Evolutionary conservation across 768 basidiomycete genomes (phyloP).

Genomic region (Pulveroboletus ravenelii): DNA sequence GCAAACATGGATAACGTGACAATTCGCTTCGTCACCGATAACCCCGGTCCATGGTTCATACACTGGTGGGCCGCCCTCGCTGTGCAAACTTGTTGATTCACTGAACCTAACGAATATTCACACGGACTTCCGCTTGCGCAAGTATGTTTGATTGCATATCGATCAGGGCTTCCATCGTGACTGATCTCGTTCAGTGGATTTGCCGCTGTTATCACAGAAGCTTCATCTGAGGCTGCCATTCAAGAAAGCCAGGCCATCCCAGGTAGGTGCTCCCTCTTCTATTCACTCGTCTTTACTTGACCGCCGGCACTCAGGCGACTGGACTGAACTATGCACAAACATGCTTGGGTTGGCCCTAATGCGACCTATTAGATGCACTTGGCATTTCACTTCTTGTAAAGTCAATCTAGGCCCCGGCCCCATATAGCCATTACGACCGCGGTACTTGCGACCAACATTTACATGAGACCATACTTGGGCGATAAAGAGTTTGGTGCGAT

Average conservation of each 20-base stretch:
- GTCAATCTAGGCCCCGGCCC: neutral
- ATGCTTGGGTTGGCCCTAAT: neutral
- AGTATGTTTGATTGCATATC: constrained; percentile 8
- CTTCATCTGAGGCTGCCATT: no score
- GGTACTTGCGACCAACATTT: neutral
- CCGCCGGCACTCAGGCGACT: constrained; percentile 1
- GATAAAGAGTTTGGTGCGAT: neutral
- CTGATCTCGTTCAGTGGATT: constrained; percentile 17
- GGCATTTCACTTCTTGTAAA: neutral
- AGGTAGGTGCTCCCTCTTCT: neutral
- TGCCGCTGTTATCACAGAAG: constrained; percentile 20
- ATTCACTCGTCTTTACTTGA: constrained; percentile 1
- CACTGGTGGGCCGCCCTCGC: constrained; percentile 12
- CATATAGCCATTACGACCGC: neutral
- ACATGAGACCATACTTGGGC: neutral
- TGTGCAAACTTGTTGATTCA: neutral
- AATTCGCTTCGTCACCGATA: constrained; percentile 64
- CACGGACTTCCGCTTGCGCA: constrained; percentile 18
- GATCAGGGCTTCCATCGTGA: neutral
- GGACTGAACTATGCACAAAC: constrained; percentile 10
- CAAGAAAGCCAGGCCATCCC: no score
- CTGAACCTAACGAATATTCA: constrained; percentile 3
- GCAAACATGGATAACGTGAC: constrained; percentile 39
- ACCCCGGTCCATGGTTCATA: constrained; percentile 36
- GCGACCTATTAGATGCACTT: neutral